phyloP scores from a whole-genome alignment of 148 eudicot species.

The Vaccinium myrtillus region DNA sequence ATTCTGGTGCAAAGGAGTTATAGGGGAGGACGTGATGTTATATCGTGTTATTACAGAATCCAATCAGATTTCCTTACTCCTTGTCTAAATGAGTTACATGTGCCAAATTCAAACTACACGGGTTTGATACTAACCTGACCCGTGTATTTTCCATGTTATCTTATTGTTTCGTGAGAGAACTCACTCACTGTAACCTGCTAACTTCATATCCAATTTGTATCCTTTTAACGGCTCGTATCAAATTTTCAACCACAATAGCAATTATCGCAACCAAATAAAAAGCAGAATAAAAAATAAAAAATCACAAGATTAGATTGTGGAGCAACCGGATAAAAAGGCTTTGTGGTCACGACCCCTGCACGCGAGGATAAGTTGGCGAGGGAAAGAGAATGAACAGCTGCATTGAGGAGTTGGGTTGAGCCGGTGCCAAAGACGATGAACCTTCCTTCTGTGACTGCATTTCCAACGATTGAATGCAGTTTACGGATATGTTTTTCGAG shows the following conservation, averaged over 20 bases:
- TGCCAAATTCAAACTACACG: background rate
- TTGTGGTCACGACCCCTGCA: slow-evolving; percentile 27
- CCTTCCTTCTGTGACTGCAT: slow-evolving; percentile 35
- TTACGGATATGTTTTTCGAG: slow-evolving; percentile 29
- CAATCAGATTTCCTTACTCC: background rate
- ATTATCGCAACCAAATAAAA: background rate
- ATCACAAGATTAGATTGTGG: background rate
- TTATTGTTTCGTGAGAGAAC: background rate
- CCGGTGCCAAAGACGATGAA: slow-evolving; percentile 43
- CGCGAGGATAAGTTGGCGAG: slow-evolving; percentile 14
- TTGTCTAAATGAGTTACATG: background rate
- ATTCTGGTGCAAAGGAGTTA: background rate
- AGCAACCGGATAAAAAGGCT: slow-evolving; percentile 39
- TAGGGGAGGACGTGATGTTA: background rate
- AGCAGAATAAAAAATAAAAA: background rate
- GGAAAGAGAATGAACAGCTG: slow-evolving; percentile 48
- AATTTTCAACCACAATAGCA: background rate
- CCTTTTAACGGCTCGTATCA: background rate
- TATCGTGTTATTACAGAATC: background rate
- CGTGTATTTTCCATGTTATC: background rate
- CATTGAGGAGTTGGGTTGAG: slow-evolving; percentile 43
- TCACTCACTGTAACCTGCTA: background rate
- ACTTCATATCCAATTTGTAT: background rate
- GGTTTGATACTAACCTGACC: background rate
- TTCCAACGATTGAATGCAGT: slow-evolving; percentile 32